phyloP scores from a whole-genome alignment of 2,329 filamentous ascomycete species.

The Fusarium sp. region DNA sequence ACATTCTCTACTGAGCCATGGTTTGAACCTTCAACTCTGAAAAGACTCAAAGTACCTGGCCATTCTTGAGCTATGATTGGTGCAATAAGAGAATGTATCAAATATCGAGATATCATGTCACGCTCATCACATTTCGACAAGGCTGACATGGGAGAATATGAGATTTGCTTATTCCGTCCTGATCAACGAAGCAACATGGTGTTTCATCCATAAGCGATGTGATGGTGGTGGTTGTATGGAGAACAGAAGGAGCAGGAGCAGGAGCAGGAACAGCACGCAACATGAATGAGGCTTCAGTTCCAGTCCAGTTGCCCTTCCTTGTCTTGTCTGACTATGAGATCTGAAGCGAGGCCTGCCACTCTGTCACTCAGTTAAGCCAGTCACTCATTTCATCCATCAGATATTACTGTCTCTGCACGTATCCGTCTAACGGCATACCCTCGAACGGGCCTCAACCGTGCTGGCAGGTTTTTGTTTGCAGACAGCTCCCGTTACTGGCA shows the following conservation, averaged over 20 bases:
- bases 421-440: slow-evolving; percentile 36
- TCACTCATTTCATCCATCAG: slow-evolving; percentile 17
- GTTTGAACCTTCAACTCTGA: slow-evolving; percentile 19
- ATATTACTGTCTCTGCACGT: slow-evolving; percentile 38
- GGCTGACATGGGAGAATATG: slow-evolving; percentile 28
- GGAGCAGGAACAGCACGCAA: not conserved
- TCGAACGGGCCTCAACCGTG: slow-evolving; percentile 42
- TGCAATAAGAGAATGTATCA: slow-evolving; percentile 18
- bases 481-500: slow-evolving; percentile 21
- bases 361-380: not conserved
- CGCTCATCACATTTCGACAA: slow-evolving; percentile 23
- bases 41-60: slow-evolving; percentile 5
- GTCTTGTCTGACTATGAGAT: slow-evolving; percentile 28
- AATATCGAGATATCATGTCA: slow-evolving; percentile 30
- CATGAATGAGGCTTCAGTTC: slow-evolving; percentile 23
- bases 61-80: slow-evolving; percentile 38
- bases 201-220: slow-evolving; percentile 32
- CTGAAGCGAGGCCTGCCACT: slow-evolving; percentile 35
- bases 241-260: not conserved
- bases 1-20: slow-evolving; percentile 32
- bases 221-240: slow-evolving; percentile 9
- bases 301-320: slow-evolving; percentile 9
- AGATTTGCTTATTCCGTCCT: slow-evolving; percentile 25
- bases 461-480: slow-evolving; percentile 36
- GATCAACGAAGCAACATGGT: slow-evolving; percentile 24